Conservation (phyloP, 345 rosid genomes). For the Eucalyptus cloeziana region DNA sequence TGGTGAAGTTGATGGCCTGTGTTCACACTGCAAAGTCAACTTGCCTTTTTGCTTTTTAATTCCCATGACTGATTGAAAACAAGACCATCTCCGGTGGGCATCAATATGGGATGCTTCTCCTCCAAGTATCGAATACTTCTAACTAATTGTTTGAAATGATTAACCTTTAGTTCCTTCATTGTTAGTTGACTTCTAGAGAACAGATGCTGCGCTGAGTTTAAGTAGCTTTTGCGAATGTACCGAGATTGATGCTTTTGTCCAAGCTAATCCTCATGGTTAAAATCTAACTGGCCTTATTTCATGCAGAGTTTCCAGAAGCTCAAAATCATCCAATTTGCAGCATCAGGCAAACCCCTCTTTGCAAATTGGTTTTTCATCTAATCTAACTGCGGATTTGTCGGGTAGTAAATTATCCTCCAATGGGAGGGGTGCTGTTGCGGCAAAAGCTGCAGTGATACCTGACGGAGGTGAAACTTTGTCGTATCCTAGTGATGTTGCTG, state of each 20-base stretch:
- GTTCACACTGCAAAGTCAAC: neutral
- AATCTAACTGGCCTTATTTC: neutral
- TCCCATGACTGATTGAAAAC: neutral
- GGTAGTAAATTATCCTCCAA: slow-evolving; percentile 13
- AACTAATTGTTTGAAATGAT: neutral
- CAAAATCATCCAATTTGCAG: slow-evolving; percentile 11
- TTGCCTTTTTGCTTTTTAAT: neutral
- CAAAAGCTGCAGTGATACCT: slow-evolving; percentile 37
- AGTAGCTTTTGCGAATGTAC: neutral
- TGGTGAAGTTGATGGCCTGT: neutral
- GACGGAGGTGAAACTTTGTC: slow-evolving; percentile 47
- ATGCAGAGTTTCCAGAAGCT: slow-evolving; percentile 21
- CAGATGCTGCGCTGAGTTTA: neutral
- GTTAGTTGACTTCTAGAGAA: neutral
- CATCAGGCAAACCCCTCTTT: slow-evolving; percentile 11
- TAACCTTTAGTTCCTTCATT: neutral
- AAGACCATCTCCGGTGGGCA: neutral
- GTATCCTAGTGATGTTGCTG: slow-evolving; percentile 13
- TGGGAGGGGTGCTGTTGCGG: slow-evolving; percentile 15
- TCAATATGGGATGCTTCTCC: neutral
- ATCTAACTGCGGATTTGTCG: slow-evolving; percentile 2
- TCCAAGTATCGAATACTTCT: neutral
- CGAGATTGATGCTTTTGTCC: neutral
- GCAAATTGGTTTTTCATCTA: slow-evolving; percentile 6
- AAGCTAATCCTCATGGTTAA: neutral